Base-by-base conservation (phyloP, 768 basidiomycete species). In the Lactifluus piperatus region DNA sequence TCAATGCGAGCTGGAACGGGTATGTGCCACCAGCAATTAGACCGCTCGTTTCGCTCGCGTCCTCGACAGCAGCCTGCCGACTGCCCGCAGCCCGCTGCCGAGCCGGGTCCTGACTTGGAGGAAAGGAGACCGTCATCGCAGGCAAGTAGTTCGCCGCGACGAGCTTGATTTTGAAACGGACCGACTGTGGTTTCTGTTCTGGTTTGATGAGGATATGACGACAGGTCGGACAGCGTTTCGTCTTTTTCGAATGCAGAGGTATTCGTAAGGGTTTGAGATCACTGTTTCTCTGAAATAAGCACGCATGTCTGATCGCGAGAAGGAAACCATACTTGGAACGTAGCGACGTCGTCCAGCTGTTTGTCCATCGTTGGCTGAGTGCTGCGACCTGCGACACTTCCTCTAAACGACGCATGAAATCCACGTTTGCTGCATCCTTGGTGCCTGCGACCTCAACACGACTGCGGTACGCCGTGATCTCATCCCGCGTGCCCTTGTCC, bases 171-270 rank as follows among this genome's bases (percentile, higher is more conserved):
- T 97, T 97, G 79, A 86, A 97, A 18, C 92, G 83, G 37, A 90
- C 87, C 18, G 91, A 93, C 65, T 93, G 91, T 0, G 94, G 88
- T 69, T 99, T 99, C 68, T 94, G 89, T 70, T 99, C 97, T 4
- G 97, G 97, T 70, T 97, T 97, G 73, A 97, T 97, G 62, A 99
- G 81, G 65, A 98, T 97, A 71, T 98, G 95, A 18, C 90, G 85
- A 70, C 97, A 99, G 2, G 79, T 80, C 14, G 93, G 87, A 74
- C 97, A 99, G 4, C 97, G 91, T 73, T 98, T 98, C 3, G 94
- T 93, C 53, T 88, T 83, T 71, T 97, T 98, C 0, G 93, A 90
- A 64, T 89, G 91, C 0, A 99, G 77, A 0, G 92, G 94, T 65
- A 97, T 91, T 32, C 97, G 88, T 47, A 91, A 77, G 0, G 97